Evolutionary conservation across 345 rosid genomes (phyloP).

Genomic region (Adansonia digitata): DNA sequence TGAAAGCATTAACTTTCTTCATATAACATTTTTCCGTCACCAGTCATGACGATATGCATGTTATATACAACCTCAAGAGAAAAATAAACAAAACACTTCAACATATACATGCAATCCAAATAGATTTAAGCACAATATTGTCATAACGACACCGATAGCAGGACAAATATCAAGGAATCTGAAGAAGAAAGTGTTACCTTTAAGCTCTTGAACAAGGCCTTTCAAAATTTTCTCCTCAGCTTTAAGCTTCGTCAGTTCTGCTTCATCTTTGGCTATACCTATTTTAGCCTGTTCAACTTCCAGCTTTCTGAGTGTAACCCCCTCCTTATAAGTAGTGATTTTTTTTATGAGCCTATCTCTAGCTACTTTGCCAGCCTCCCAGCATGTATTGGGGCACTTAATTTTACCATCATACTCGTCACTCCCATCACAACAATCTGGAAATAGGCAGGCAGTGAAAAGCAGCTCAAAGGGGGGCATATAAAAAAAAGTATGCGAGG

Average conservation of each 20-base stretch:
- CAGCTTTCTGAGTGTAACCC: conserved; percentile 43
- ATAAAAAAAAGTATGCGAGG: not conserved
- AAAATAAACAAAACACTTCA: conserved; percentile 3
- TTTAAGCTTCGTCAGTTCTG: conserved; percentile 60
- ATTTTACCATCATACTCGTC: conserved; percentile 81
- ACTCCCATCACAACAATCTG: conserved; percentile 99
- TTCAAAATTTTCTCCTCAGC: conserved; percentile 71
- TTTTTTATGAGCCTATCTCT: conserved; percentile 60
- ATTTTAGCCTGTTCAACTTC: conserved; percentile 56
- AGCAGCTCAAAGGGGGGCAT: not conserved
- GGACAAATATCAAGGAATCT: not conserved
- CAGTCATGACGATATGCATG: not conserved
- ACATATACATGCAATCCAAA: not conserved
- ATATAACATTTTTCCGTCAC: not conserved
- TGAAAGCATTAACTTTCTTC: not conserved
- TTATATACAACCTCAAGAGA: not conserved
- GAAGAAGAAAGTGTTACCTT: conserved; percentile 43
- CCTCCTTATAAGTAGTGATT: conserved; percentile 61
- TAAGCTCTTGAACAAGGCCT: conserved; percentile 69
- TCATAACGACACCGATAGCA: not conserved
- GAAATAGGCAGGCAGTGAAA: conserved; percentile 6
- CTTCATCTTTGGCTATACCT: conserved; percentile 67
- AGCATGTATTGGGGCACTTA: conserved; percentile 74
- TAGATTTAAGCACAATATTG: not conserved
- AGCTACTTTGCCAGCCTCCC: conserved; percentile 94